Base-by-base conservation (phyloP, 345 rosid genomes). In the Populus deltoides region DNA sequence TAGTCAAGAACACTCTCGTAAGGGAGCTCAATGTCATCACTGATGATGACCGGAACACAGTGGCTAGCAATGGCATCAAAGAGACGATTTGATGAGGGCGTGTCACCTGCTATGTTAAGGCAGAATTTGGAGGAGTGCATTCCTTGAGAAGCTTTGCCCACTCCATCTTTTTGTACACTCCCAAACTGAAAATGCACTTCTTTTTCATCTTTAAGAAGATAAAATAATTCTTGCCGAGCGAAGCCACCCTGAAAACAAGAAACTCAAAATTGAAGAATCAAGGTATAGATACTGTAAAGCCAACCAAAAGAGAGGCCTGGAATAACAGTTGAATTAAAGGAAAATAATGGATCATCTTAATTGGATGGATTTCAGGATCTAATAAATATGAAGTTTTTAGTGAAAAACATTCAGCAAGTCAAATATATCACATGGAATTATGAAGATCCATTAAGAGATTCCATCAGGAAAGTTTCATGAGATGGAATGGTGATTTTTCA, bases 41-140 rank as follows among this genome's bases (percentile, higher is more conserved):
- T 96, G 76, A 93, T 92, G 31, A 96, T 90, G 80, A 96, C 95
- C 0, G 97, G 98, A 55, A 96, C 87, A 70, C 99, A 96, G 72
- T 93, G 98, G 84, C 99, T 96, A 33, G 90, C 98, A 71, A 93
- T 91, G 74, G 99, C 94, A 53, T 96, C 99, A 10, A 96, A 96
- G 70, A 96, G 93, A n/a, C 98, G 97, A 79, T 93, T 96, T 5
- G 98, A 92, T 2, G 97, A 96, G 6, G 99, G 99, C 8, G 99
- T 96, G 76, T 96, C 99, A 0, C 99, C 98, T 8, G 98, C 99
- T 25, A 96, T 91, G 86, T 92, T 94, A 81, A 94, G 97, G 73
- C 99, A 96, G 75, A 96, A 96, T 80, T 94, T 96, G 18, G 97
- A 94, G 7, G 88, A 75, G 78, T 85, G 90, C 99, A 96, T 96